Base-by-base conservation (phyloP, 2,329 filamentous ascomycete species). In the Trichothecium roseum region DNA sequence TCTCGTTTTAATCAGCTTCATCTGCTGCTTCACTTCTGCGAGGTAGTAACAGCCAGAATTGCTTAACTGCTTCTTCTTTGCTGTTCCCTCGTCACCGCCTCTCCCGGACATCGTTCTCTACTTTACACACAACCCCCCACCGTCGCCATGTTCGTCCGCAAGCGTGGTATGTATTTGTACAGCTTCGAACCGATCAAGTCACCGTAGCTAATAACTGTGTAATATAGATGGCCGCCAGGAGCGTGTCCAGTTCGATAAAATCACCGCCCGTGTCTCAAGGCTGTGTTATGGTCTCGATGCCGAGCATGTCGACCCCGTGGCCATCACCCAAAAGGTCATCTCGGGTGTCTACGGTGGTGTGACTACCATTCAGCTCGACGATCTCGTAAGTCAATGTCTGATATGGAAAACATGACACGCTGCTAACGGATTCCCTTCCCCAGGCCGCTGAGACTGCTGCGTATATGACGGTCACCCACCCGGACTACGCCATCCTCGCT, bases 161-260 rank as follows among this genome's bases (percentile, higher is more conserved):
- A 77, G 68, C 66, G 73, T 55, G 72, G 72, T 75, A 65, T 48
- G 71, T 64, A 24, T 33, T 29, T 37, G 4, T 28, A 8, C 10
- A 14, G 20, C 14, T 32, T 16, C 4, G 28, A n/a, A 28, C 15
- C 4, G 15, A 16, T n/a, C n/a, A 8, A 18, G 5, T 36, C 28
- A 31, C 30, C 22, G 18, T 30, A 32, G 33, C 55, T 65, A 38
- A 61, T 50, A n/a, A n/a, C n/a, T n/a, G n/a, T n/a, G 8, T 17
- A 8, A 14, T 13, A 9, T 37, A 96, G 91, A 98, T 75, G 89
- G 89, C 67, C 91, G 91, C 72, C 94, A 96, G 72, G 91, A 98
- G 75, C 91, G 91, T 63, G 91, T 98, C 46, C 91, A 98, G 63
- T 98, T 98, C 70, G 91, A 98, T 74, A 98, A 98, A 72, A 98